These are phyloP conservation scores for Paecilomyces niveus DNA, from an alignment of 2,329 filamentous ascomycete species.

Conservation along the genomic window DNA sequence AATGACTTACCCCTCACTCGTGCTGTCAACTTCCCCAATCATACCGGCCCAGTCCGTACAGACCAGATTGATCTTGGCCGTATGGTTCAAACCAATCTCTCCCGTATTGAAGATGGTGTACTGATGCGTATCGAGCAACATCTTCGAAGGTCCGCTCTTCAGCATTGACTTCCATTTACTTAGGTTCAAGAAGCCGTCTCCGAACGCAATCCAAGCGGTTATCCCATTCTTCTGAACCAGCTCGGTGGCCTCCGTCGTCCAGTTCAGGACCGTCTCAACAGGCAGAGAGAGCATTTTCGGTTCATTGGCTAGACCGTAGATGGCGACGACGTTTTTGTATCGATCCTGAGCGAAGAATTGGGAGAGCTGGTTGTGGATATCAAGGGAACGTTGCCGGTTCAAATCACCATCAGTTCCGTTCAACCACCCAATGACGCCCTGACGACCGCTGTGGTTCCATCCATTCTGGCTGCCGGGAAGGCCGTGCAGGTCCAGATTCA, in stretches of 20 bases:
- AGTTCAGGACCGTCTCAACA: slow-evolving; percentile 60
- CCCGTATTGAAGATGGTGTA: slow-evolving; percentile 96
- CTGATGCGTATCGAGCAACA: slow-evolving; percentile 94
- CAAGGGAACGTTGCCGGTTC: slow-evolving; percentile 75
- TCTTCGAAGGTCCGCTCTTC: slow-evolving; percentile 55
- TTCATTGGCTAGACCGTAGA: slow-evolving; percentile 94
- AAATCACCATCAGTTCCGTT: slow-evolving; percentile 76
- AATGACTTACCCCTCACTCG: slow-evolving; percentile 52
- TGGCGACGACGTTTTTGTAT: slow-evolving; percentile 83
- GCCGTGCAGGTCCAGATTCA: slow-evolving; percentile 91
- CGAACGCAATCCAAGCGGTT: slow-evolving; percentile 68
- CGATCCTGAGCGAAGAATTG: slow-evolving; percentile 89
- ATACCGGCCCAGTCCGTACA: slow-evolving; percentile 83
- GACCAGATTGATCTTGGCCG: slow-evolving; percentile 77
- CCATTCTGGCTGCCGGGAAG: slow-evolving; percentile 91
- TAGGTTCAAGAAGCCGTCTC: slow-evolving; percentile 90
- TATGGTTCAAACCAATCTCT: slow-evolving; percentile 75
- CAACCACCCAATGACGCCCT: slow-evolving; percentile 77
- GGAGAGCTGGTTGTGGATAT: slow-evolving; percentile 79
- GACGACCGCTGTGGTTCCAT: slow-evolving; percentile 90
- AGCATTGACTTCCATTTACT: slow-evolving; percentile 84
- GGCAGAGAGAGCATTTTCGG: slow-evolving; percentile 74
- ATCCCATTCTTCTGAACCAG: slow-evolving; percentile 72
- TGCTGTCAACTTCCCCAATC: slow-evolving; percentile 64
- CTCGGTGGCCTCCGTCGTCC: slow-evolving; percentile 68